These are phyloP conservation scores for Myxozyma geophila DNA, from an alignment of 805 yeast species.

Conservation along the genomic window DNA sequence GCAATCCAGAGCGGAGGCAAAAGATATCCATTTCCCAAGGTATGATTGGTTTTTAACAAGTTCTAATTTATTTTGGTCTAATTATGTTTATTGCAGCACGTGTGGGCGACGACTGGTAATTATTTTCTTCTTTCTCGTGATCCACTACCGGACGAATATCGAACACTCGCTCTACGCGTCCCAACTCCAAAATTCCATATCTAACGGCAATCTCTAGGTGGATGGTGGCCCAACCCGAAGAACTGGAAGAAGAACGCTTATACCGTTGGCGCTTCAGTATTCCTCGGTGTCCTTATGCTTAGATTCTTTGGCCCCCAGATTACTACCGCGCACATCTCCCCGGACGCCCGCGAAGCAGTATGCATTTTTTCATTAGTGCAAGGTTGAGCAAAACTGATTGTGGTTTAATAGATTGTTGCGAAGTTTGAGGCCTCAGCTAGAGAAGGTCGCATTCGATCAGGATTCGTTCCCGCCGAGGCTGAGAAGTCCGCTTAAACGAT, in stretches of 20 bases:
- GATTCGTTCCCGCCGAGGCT: conserved; percentile 8
- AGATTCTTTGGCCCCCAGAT: conserved; percentile 24
- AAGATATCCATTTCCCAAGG: conserved; percentile 41
- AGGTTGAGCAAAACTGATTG: background rate
- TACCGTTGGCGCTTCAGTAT: conserved; percentile 47
- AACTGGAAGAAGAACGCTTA: conserved; percentile 55
- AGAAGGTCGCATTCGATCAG: conserved; percentile 19
- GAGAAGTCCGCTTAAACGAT: background rate
- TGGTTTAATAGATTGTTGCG: conserved; percentile 12
- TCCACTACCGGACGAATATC: background rate
- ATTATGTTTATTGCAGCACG: conserved; percentile 30
- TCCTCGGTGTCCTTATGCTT: conserved; percentile 17
- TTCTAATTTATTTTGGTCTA: background rate
- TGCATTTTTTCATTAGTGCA: background rate
- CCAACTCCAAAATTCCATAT: too few species aligned
- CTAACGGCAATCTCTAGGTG: conserved; percentile 46
- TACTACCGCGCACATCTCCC: conserved; percentile 5
- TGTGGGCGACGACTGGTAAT: conserved; percentile 38
- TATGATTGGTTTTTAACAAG: conserved; percentile 15
- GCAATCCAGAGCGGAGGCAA: conserved; percentile 38
- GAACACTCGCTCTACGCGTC: too few species aligned
- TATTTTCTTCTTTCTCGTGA: too few species aligned
- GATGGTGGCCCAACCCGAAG: conserved; percentile 60
- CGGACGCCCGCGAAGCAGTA: conserved; percentile 9
- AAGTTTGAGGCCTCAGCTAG: conserved; percentile 20